Base-by-base conservation (phyloP, 1,139 yeast species). In the Pichia sp. region DNA sequence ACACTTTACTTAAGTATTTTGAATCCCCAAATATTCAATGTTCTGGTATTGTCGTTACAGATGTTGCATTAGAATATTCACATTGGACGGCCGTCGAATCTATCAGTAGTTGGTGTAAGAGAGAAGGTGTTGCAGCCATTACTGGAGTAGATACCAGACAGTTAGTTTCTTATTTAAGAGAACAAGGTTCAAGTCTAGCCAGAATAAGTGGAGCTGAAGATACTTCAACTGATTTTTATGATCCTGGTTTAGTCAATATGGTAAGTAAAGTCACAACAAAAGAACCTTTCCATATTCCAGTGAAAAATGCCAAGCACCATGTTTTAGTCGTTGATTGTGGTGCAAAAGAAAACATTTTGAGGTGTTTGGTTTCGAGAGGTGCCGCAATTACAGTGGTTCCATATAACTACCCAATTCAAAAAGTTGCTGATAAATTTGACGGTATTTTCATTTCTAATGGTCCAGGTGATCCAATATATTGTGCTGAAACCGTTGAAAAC, bases 81-180 rank as follows among this genome's bases (percentile, higher is more conserved):
- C 98, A 92, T 66, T 92, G 98, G 98, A 90, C 97, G 38, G 98
- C 98, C 4, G 96, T 92, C 38, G 97, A 92, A 69, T 84, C 95
- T 28, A 75, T 92, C 48, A 86, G 86, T 53, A 86, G 85, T 57
- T 92, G 97, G 97, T 92, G 98, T 71, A 79, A 85, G 66, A 81
- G 96, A 62, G 94, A 88, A 55, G 96, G 95, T 36, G 94, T 92
- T 46, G 95, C 97, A 48, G 98, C 97, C 45, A 85, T 92, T 56
- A 80, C 96, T 37, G 98, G 97, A 48, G 96, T 92, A 44, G 98
- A 92, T 66, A 92, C 98, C 51, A 83, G 98, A 69, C 85, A 92
- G 49, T 78, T 92, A 56, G 97, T 92, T 46, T 78, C 94, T 41
- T 86, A 81, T 62, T 77, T 92, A 65, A 85, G 98, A 70, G 98